Evolutionary conservation across 139 green algal genomes (phyloP).

Genomic region (Pedinophyceae sp.): DNA sequence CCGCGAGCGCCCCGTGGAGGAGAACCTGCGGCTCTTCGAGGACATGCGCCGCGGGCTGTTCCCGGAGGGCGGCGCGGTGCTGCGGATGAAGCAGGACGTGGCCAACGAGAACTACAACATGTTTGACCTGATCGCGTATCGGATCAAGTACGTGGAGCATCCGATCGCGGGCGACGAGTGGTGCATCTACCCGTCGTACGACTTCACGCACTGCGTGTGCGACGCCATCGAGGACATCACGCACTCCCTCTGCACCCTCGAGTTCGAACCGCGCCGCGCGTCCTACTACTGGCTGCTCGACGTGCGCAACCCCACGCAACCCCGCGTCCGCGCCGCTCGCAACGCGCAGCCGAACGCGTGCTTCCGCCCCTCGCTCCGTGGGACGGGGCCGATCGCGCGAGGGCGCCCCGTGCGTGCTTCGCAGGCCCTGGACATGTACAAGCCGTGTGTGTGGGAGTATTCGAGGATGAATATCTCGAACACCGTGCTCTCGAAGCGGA

Average conservation of each 20-base stretch:
- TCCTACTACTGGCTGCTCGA: slow-evolving; percentile 87
- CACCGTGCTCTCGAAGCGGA: slow-evolving; percentile 94
- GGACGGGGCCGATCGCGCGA: too few relatives aligned
- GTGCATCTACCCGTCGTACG: slow-evolving; percentile 98
- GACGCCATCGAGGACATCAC: slow-evolving; percentile 96
- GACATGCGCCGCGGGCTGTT: slow-evolving; percentile 84
- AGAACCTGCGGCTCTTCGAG: slow-evolving; percentile 83
- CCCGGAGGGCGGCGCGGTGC: slow-evolving; percentile 55
- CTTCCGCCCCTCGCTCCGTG: too few relatives aligned
- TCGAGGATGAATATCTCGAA: slow-evolving; percentile 89
- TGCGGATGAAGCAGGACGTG: slow-evolving; percentile 70
- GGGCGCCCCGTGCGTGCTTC: too few relatives aligned
- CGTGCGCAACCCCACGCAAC: too few relatives aligned
- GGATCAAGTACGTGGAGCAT: slow-evolving; percentile 72
- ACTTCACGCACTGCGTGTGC: slow-evolving; percentile 98
- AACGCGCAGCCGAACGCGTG: too few relatives aligned
- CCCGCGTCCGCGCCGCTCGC: too few relatives aligned
- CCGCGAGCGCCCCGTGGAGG: slow-evolving; percentile 66
- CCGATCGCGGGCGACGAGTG: slow-evolving; percentile 49
- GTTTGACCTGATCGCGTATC: slow-evolving; percentile 93
- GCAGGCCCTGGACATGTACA: slow-evolving; percentile 81
- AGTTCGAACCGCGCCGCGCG: slow-evolving; percentile 91
- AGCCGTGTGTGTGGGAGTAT: slow-evolving; percentile 96
- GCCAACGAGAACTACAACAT: slow-evolving; percentile 95
- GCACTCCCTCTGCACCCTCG: slow-evolving; percentile 97